Evolutionary conservation across 345 rosid species (phyloP).

Genomic region (Eucalyptus pauciflora): DNA sequence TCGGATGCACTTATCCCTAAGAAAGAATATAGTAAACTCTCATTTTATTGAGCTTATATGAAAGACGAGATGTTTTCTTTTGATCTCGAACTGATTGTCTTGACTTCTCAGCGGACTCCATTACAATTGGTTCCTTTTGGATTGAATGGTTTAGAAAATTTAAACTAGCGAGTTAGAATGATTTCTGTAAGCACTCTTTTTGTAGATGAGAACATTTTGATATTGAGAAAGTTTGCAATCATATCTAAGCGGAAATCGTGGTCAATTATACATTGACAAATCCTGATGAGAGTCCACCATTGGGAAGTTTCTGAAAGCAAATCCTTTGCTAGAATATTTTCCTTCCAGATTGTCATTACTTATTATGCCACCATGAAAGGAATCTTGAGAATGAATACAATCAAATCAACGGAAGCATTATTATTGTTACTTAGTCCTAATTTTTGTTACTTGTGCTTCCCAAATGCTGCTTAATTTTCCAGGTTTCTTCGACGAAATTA

Average conservation of each 20-base stretch:
- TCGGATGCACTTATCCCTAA: not conserved
- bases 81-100: not conserved
- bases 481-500: conserved; percentile 34
- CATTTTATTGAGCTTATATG: not conserved
- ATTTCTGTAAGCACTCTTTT: not conserved
- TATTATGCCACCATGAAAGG: not conserved
- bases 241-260: not conserved
- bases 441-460: not conserved
- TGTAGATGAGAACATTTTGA: not conserved
- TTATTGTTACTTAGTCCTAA: not conserved
- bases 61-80: not conserved
- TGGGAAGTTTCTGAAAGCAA: not conserved
- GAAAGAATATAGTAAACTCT: not conserved
- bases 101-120: not conserved
- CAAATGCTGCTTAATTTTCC: not conserved
- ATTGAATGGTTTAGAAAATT: not conserved
- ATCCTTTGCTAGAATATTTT: not conserved
- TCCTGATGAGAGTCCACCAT: not conserved
- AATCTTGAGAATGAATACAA: not conserved
- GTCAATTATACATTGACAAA: not conserved
- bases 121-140: not conserved
- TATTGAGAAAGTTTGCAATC: not conserved
- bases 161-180: not conserved
- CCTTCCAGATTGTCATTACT: not conserved
- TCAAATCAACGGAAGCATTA: not conserved